phyloP scores from a whole-genome alignment of 2,329 filamentous ascomycete species.

The Teratosphaeria nubilosa region DNA sequence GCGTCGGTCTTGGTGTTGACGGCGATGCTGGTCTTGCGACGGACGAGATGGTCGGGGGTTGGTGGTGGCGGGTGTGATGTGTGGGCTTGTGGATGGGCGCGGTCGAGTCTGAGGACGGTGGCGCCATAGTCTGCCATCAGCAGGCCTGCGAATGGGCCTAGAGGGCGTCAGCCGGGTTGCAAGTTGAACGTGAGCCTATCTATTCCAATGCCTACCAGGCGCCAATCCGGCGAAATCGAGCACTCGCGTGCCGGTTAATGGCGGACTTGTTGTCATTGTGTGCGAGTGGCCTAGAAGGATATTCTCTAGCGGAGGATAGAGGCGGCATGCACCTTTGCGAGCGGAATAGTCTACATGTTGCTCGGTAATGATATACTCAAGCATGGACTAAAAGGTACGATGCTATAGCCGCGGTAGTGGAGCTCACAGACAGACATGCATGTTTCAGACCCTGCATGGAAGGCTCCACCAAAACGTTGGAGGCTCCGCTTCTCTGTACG shows the following conservation, averaged over 20 bases:
- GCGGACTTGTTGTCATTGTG: slow-evolving; percentile 29
- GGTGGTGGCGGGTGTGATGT: slow-evolving; percentile 27
- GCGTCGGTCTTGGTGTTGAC: slow-evolving; percentile 63
- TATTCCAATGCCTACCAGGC: slow-evolving; percentile 32
- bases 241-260: slow-evolving; percentile 50
- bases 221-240: slow-evolving; percentile 57
- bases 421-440: no score
- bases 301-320: not conserved
- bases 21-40: slow-evolving; percentile 70
- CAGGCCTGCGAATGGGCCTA: slow-evolving; percentile 80
- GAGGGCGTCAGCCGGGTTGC: not conserved
- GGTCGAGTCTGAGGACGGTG: slow-evolving; percentile 77
- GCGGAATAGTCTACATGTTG: slow-evolving; percentile 1
- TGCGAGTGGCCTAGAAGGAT: slow-evolving; percentile 3
- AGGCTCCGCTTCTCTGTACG: no score
- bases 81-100: slow-evolving; percentile 35
- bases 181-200: not conserved
- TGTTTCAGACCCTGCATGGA: no score
- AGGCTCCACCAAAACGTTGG: no score
- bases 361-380: not conserved
- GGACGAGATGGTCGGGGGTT: slow-evolving; percentile 63
- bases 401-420: not conserved
- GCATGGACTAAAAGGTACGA: not conserved
- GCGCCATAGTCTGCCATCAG: slow-evolving; percentile 86
- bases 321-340: not conserved